These are phyloP conservation scores for Yamadazyma trypodendri DNA, from an alignment of 1,139 yeast species.

Conservation along the genomic window DNA sequence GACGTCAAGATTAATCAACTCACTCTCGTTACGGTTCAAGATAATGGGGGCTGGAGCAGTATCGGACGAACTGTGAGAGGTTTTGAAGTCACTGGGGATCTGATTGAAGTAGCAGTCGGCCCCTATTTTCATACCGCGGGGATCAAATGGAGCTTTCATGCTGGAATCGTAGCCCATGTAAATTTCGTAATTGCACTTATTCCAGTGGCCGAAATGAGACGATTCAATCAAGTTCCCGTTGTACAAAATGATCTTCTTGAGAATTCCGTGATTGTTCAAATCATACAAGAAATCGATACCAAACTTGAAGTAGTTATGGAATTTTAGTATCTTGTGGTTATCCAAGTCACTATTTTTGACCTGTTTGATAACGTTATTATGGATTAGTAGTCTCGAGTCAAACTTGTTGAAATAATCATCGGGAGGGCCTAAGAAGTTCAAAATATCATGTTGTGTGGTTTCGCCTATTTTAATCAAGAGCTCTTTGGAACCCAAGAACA, in stretches of 20 bases:
- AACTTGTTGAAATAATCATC: constrained; percentile 51
- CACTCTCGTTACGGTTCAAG: constrained; percentile 51
- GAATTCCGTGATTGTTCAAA: constrained; percentile 28
- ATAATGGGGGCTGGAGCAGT: constrained; percentile 34
- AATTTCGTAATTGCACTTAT: constrained; percentile 42
- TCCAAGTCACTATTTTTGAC: constrained; percentile 6
- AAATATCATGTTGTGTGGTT: constrained; percentile 51
- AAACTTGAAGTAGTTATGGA: constrained; percentile 54
- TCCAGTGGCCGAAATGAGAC: constrained; percentile 51
- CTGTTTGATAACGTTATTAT: constrained; percentile 25
- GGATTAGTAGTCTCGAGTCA: constrained; percentile 45
- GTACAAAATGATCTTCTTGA: constrained; percentile 39
- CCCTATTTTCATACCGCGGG: constrained; percentile 17
- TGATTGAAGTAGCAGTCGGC: constrained; percentile 36
- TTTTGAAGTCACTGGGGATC: constrained; percentile 21
- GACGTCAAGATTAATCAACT: constrained; percentile 40
- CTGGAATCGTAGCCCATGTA: constrained; percentile 11
- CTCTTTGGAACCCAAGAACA: constrained; percentile 9
- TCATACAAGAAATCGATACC: constrained; percentile 58
- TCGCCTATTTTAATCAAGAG: constrained; percentile 28
- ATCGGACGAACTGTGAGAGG: constrained; percentile 11
- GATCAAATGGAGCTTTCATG: constrained; percentile 10
- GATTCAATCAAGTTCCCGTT: constrained; percentile 50
- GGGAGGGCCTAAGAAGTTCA: constrained; percentile 54
- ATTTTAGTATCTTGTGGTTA: constrained; percentile 24